Evolutionary conservation across 805 yeast species (phyloP).

Genomic region (Debaryomyces maramus): DNA sequence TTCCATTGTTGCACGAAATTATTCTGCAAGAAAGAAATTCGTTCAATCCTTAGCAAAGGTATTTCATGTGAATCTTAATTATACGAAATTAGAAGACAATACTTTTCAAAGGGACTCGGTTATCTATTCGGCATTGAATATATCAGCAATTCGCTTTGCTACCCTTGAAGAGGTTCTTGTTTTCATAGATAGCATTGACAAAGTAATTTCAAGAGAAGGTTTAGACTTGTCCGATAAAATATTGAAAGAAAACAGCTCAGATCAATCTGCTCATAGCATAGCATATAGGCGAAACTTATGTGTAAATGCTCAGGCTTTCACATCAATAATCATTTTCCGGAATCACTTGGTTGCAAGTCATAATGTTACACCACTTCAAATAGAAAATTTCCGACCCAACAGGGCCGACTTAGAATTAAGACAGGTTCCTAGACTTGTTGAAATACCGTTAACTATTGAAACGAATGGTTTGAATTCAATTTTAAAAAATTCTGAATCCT

Average conservation of each 20-base stretch:
- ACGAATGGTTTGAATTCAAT: constrained; percentile 6
- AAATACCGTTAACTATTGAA: constrained; percentile 9
- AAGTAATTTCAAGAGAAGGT: constrained; percentile 42
- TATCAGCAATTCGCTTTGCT: constrained; percentile 38
- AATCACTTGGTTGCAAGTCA: constrained; percentile 20
- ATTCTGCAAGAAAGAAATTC: constrained; percentile 43
- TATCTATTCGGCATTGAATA: constrained; percentile 33
- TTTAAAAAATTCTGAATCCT: constrained; percentile 1
- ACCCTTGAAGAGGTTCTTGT: constrained; percentile 53
- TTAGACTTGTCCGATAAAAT: constrained; percentile 29
- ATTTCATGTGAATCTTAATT: constrained; percentile 12
- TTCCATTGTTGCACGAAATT: constrained; percentile 38
- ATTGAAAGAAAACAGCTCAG: constrained; percentile 11
- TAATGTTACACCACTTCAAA: constrained; percentile 19
- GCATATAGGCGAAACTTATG: neutral
- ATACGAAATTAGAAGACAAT: constrained; percentile 4
- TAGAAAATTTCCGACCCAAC: constrained; percentile 28
- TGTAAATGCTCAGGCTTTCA: constrained; percentile 12
- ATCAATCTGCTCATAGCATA: constrained; percentile 2
- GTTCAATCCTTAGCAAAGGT: constrained; percentile 25
- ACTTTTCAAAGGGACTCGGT: constrained; percentile 20
- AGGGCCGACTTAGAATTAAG: constrained; percentile 34
- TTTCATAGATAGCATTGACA: constrained; percentile 45
- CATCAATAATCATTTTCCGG: constrained; percentile 17
- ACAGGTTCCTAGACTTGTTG: constrained; percentile 23